Percentiles rank a stretch among this genome's conserved stretches.
Conservation (phyloP, 306 rosid genomes). For the Citrullus mucosospermus region DNA sequence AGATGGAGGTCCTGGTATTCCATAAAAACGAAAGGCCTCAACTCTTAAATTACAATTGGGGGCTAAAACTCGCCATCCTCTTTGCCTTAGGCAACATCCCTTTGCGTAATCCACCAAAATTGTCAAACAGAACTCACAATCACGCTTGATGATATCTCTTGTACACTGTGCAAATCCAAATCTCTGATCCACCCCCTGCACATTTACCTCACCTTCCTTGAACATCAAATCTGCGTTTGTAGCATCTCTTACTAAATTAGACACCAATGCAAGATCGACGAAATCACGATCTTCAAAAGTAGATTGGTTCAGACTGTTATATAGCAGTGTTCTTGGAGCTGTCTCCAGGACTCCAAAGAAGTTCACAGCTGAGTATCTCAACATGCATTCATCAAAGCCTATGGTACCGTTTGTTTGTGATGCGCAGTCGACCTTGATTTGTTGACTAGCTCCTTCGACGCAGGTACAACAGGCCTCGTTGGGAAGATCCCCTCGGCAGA, state of each 20-base stretch:
- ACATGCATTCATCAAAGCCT: conserved; percentile 9
- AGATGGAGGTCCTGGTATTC: not conserved
- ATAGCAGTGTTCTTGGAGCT: not conserved
- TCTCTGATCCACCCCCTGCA: not conserved
- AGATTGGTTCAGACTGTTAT: not conserved
- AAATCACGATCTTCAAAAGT: not conserved
- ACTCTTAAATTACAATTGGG: conserved; percentile 29
- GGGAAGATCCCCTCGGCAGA: conserved; percentile 15
- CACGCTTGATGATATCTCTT: conserved; percentile 12
- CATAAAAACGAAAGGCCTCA: conserved; percentile 14
- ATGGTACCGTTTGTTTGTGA: not conserved
- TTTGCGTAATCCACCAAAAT: not conserved
- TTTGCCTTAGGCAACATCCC: not conserved
- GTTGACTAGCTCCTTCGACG: not conserved
- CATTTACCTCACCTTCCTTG: not conserved
- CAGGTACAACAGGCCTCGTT: conserved; percentile 3
- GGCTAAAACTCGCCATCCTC: conserved; percentile 22
- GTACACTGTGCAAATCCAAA: conserved; percentile 35
- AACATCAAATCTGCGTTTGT: conserved; percentile 3
- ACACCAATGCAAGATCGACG: conserved; percentile 2
- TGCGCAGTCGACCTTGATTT: not conserved
- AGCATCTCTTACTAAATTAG: conserved; percentile 7
- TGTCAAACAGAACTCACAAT: conserved; percentile 18
- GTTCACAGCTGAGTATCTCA: conserved; percentile 6
- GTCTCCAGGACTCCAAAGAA: conserved; percentile 6